Percentiles rank a stretch among this genome's conserved stretches.
Evolutionary conservation across 2,329 filamentous ascomycete genomes (phyloP).

Genomic region (Colletotrichum orbiculare): DNA sequence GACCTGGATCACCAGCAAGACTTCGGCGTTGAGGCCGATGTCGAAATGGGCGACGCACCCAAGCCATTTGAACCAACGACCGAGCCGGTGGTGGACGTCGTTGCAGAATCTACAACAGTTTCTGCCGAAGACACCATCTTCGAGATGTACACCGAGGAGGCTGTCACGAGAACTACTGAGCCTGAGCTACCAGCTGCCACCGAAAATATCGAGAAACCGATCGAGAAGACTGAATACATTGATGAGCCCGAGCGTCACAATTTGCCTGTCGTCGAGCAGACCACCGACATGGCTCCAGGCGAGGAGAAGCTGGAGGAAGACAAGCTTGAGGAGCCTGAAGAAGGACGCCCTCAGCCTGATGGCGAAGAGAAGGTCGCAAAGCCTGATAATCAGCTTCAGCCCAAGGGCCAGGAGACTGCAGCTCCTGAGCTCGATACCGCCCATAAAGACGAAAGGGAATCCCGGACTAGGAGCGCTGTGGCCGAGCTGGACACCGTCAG

Average conservation of each 20-base stretch:
- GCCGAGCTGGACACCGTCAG: too few relatives aligned
- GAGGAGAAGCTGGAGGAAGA: constrained; percentile 6
- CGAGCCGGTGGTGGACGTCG: constrained; percentile 7
- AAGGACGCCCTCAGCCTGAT: not conserved
- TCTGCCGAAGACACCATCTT: not conserved
- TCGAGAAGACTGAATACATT: constrained; percentile 41
- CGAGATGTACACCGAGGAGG: not conserved
- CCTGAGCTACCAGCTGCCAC: not conserved
- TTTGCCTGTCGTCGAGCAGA: constrained; percentile 34
- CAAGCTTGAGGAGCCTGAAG: not conserved
- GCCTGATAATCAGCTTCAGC: too few relatives aligned
- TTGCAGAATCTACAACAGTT: not conserved
- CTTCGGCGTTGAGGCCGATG: constrained; percentile 5
- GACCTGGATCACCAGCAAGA: constrained; percentile 41
- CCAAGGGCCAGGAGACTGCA: too few relatives aligned
- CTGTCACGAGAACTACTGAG: not conserved
- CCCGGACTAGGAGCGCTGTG: too few relatives aligned
- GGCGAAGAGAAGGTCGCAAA: too few relatives aligned
- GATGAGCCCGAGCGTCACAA: constrained; percentile 35
- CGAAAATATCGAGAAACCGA: constrained; percentile 6
- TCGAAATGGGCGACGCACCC: constrained; percentile 35
- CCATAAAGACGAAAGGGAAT: too few relatives aligned
- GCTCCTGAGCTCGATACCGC: too few relatives aligned
- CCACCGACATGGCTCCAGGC: not conserved
- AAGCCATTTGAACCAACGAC: constrained; percentile 27